Evolutionary conservation across 1,139 yeast species (phyloP), one percentile per base, ranked within the genome.

Genomic region (Scheffersomyces lignicola): DNA sequence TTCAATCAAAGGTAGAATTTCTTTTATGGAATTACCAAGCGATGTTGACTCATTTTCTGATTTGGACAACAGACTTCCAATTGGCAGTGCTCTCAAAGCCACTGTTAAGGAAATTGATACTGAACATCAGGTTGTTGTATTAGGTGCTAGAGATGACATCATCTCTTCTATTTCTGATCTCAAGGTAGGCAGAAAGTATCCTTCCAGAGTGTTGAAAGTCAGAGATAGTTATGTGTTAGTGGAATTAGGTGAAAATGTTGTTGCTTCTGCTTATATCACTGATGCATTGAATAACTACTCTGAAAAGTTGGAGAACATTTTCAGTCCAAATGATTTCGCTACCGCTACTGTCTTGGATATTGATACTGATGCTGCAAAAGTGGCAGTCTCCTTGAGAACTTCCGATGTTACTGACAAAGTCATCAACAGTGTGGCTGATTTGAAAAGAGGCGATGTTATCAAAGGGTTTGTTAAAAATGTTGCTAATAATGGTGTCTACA

Each of bases 201-300:
- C 94, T 2, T 90, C 83, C 7, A 74, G 80, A 51, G 68, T 88
- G 12, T 54, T 82, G 37, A 83, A 77, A 50, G 72, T 81, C n/a
- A 65, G 75, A 40, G 83, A 78, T 13, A 72, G 73, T 34, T 79
- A 73, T 48, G 80, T 86, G 16, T 61, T 85, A 41, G 83, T 86
- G 31, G 86, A 82, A 44, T 60, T 87, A 30, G 86, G 87, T 14
- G 70, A 71, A 22, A 69, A 69, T 31, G 68, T 83, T 13, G 67
- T 72, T 37, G 96, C 88, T 20, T 71, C 80, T 43, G 78, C 89
- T 3, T 81, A 69, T 54, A 72, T 82, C 33, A 83, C 95, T 3
- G 96, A 89, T 58, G 89, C 95, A 11, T 68, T 86, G 45, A 77
- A 83, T 48, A 84, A 87, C 50, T 87, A 79, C 54, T 68, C 79